These are phyloP conservation scores for Pholiota adiposa DNA, from an alignment of 1,284 basidiomycete genomes.

Conservation along the genomic window DNA sequence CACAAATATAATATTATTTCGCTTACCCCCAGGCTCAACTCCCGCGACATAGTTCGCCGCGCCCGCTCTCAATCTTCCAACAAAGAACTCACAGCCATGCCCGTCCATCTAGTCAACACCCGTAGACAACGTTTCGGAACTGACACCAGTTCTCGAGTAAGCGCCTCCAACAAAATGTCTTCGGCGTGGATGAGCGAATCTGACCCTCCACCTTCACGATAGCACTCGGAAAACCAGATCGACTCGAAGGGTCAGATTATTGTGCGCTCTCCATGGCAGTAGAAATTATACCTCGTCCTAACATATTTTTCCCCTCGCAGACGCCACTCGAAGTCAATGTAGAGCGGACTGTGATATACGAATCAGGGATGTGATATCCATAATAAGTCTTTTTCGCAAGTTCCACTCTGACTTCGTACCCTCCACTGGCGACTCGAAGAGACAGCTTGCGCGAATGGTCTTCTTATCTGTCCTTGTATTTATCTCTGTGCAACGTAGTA, in stretches of 20 bases:
- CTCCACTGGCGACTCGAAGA: neutral
- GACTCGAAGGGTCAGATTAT: conserved; percentile 11
- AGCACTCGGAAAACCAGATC: conserved; percentile 5
- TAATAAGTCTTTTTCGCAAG: neutral
- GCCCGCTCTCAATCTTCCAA: conserved; percentile 21
- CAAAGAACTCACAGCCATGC: conserved; percentile 15
- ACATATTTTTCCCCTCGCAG: neutral
- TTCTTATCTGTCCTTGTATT: neutral
- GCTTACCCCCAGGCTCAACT: conserved; percentile 25
- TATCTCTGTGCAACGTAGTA: neutral
- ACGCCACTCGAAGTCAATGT: conserved; percentile 23
- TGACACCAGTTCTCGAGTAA: neutral
- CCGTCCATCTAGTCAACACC: conserved; percentile 18
- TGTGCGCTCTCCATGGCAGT: neutral
- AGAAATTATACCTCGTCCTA: neutral
- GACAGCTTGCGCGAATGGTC: neutral
- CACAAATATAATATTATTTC: no score
- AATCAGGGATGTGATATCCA: neutral
- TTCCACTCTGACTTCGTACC: neutral
- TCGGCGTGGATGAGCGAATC: neutral
- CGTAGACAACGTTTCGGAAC: conserved; percentile 10
- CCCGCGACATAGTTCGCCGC: conserved; percentile 27
- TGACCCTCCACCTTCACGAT: neutral
- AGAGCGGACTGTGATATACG: conserved; percentile 21
- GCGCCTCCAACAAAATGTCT: neutral